A percentile compares a stretch with the other conserved stretches of the same genome.
phyloP scores from a whole-genome alignment of 352 stramenopile species.

The Phytophthora parvispora region DNA sequence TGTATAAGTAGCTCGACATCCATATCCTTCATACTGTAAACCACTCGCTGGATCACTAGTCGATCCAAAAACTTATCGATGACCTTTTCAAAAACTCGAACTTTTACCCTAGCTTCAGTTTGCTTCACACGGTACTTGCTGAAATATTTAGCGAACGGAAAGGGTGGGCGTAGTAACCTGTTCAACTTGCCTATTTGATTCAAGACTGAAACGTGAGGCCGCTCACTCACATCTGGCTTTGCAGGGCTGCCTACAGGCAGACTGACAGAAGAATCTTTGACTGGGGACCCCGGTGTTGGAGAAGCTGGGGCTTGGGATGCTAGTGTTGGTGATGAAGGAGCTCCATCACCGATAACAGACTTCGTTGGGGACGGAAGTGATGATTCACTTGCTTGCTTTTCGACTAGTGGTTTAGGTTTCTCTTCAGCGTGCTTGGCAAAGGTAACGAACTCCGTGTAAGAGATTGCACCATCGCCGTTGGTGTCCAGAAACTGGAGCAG shows the following conservation, averaged over 20 bases:
- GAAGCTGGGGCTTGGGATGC: constrained; percentile 4
- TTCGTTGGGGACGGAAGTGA: constrained; percentile 29
- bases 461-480: constrained; percentile 70
- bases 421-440: constrained; percentile 63
- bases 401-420: constrained; percentile 38
- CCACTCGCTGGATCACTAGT: constrained; percentile 56
- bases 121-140: constrained; percentile 64
- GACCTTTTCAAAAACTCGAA: constrained; percentile 76
- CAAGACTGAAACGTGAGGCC: constrained; percentile 31
- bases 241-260: not conserved
- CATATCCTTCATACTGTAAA: constrained; percentile 79
- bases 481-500: constrained; percentile 78
- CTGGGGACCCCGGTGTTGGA: constrained; percentile 10
- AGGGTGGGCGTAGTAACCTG: constrained; percentile 48
- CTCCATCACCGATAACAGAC: constrained; percentile 15
- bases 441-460: constrained; percentile 74
- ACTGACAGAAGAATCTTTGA: constrained; percentile 22
- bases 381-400: constrained; percentile 23
- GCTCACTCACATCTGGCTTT: constrained; percentile 10
- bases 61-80: constrained; percentile 81
- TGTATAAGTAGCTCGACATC: constrained; percentile 56
- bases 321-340: constrained; percentile 10
- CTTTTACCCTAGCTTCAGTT: constrained; percentile 54
- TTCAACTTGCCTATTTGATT: constrained; percentile 59
- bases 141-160: constrained; percentile 86